Evolutionary conservation across 495 filamentous ascomycete genomes (phyloP).

Genomic region (Aspergillus homomorphus): DNA sequence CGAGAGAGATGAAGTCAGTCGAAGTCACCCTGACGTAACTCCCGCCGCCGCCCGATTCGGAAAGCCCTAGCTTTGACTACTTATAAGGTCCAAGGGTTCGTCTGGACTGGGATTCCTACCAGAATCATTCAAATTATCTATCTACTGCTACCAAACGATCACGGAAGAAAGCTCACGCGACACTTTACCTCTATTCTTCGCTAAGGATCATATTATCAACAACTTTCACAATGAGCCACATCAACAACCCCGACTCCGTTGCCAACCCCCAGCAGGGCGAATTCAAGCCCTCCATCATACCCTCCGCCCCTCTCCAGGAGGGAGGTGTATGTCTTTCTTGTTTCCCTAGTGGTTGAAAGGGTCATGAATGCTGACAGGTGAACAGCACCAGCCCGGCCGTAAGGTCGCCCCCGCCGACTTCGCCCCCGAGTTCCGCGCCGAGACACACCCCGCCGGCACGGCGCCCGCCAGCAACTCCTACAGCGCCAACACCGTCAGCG

Average conservation of each 20-base stretch:
- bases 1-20: conserved; percentile 22
- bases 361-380: conserved; percentile 9
- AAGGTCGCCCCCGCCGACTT: conserved; percentile 56
- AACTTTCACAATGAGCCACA: conserved; percentile 48
- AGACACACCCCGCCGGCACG: conserved; percentile 60
- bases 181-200: not conserved
- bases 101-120: not conserved
- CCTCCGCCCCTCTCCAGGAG: conserved; percentile 31
- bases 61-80: not conserved
- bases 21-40: conserved; percentile 25
- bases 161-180: not conserved
- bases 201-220: not conserved
- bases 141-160: not conserved
- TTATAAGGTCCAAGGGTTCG: too few species aligned
- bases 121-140: not conserved
- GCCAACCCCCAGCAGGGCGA: conserved; percentile 50
- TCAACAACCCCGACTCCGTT: conserved; percentile 56
- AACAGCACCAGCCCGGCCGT: conserved; percentile 66
- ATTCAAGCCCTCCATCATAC: conserved; percentile 42
- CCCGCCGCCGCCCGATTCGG: conserved; percentile 5
- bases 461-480: conserved; percentile 63
- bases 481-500: conserved; percentile 49
- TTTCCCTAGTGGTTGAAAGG: not conserved
- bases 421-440: conserved; percentile 58
- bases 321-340: conserved; percentile 49